These are phyloP conservation scores for Gyromitra esculenta DNA, from an alignment of 2,329 filamentous ascomycete species.

Conservation along the genomic window DNA sequence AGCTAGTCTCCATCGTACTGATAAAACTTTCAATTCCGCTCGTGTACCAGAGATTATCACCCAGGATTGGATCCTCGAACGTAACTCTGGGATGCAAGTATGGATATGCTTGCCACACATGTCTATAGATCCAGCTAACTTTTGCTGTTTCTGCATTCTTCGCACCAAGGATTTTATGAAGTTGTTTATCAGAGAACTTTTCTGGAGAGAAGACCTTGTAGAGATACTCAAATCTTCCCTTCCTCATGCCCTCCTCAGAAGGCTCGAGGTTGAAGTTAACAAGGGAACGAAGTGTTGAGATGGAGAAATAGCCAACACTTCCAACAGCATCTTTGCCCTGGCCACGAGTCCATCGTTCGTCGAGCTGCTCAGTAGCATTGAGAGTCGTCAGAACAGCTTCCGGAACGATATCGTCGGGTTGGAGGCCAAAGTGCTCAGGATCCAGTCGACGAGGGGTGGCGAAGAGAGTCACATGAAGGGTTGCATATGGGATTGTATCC, in stretches of 20 bases:
- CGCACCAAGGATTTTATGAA: conserved; percentile 55
- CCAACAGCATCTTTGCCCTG: conserved; percentile 71
- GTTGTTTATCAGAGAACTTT: conserved; percentile 59
- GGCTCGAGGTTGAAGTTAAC: conserved; percentile 71
- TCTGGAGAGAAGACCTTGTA: conserved; percentile 74
- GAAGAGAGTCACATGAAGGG: conserved; percentile 89
- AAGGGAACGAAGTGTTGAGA: conserved; percentile 74
- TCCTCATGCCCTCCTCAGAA: conserved; percentile 61
- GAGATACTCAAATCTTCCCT: conserved; percentile 66
- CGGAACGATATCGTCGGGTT: conserved; percentile 69
- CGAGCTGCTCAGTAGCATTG: conserved; percentile 67
- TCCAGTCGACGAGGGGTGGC: conserved; percentile 78
- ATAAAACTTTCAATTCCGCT: conserved; percentile 91
- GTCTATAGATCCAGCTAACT: conserved; percentile 56
- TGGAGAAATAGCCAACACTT: conserved; percentile 81
- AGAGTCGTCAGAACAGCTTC: conserved; percentile 85
- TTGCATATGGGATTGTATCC: conserved; percentile 83
- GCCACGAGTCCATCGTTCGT: conserved; percentile 54
- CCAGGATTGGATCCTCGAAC: conserved; percentile 82
- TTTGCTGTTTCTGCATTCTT: conserved; percentile 48
- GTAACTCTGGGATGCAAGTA: conserved; percentile 83
- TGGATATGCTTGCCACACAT: conserved; percentile 81
- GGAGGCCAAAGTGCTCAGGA: conserved; percentile 75
- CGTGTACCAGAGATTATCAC: conserved; percentile 74
- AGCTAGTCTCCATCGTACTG: conserved; percentile 96